Percentiles rank a stretch among this genome's conserved stretches.
Evolutionary conservation across 352 stramenopile species (phyloP).

Genomic region (Pythium oligandrum): DNA sequence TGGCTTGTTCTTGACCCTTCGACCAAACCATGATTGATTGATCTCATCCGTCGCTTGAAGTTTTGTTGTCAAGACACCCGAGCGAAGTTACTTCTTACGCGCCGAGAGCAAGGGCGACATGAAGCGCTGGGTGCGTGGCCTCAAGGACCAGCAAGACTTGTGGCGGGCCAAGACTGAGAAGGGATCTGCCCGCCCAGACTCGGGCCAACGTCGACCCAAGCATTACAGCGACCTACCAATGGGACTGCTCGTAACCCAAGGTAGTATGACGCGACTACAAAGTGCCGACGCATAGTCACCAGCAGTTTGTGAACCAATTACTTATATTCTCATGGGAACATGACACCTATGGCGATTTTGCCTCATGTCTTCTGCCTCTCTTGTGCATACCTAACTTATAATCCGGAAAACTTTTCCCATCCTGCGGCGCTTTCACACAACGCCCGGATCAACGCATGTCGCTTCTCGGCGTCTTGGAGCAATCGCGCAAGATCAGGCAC

Average conservation of each 20-base stretch:
- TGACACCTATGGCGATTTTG: too few relatives aligned
- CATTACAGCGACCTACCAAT: constrained; percentile 68
- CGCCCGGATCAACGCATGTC: constrained; percentile 75
- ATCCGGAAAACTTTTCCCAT: constrained; percentile 77
- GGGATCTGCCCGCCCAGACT: constrained; percentile 16
- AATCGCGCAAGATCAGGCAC: constrained; percentile 81
- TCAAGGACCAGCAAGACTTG: constrained; percentile 79
- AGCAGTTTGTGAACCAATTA: too few relatives aligned
- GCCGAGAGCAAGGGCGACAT: constrained; percentile 83
- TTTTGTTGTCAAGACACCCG: constrained; percentile 74
- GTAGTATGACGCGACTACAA: constrained; percentile 31
- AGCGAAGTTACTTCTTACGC: constrained; percentile 76
- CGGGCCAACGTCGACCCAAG: constrained; percentile 44
- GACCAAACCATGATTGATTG: too few relatives aligned
- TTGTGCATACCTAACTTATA: constrained; percentile 26
- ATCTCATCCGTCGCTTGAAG: constrained; percentile 12
- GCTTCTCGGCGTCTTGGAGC: constrained; percentile 81
- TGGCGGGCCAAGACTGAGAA: constrained; percentile 59
- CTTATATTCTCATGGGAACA: too few relatives aligned
- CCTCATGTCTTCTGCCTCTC: too few relatives aligned
- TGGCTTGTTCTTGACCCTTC: too few relatives aligned
- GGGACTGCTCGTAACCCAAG: constrained; percentile 28
- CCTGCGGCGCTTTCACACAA: constrained; percentile 79
- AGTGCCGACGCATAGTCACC: constrained; percentile 11
- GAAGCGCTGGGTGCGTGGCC: constrained; percentile 81